Percentiles rank a stretch among this genome's conserved stretches.
Evolutionary conservation across 331 rosid genomes (phyloP).

Genomic region (Quercus phellos): DNA sequence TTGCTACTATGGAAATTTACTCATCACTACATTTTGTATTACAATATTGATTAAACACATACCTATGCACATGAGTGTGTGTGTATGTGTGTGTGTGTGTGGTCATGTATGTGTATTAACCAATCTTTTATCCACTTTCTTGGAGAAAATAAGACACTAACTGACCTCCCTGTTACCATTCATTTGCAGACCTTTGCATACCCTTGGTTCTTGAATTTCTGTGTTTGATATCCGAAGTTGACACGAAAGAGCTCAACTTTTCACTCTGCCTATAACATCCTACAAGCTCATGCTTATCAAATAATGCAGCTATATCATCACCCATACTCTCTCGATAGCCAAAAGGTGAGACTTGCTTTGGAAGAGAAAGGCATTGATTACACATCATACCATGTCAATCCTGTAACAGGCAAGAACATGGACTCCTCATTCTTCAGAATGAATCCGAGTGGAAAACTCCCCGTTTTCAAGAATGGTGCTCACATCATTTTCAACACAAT

Average conservation of each 20-base stretch:
- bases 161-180: slow-evolving; percentile 14
- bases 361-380: slow-evolving; percentile 84
- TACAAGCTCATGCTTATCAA: slow-evolving; percentile 24
- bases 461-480: slow-evolving; percentile 83
- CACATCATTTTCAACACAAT: slow-evolving; percentile 69
- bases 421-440: slow-evolving; percentile 70
- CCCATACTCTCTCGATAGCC: slow-evolving; percentile 82
- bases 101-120: background rate
- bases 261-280: slow-evolving; percentile 12
- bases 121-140: background rate
- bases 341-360: slow-evolving; percentile 87
- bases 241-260: slow-evolving; percentile 5
- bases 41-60: background rate
- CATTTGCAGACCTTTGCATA: slow-evolving; percentile 34
- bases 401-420: slow-evolving; percentile 86
- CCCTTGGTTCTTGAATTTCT: background rate
- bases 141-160: background rate
- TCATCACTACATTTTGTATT: background rate
- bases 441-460: slow-evolving; percentile 69
- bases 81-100: background rate
- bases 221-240: slow-evolving; percentile 16
- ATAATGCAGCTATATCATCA: slow-evolving; percentile 93
- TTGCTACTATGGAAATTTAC: background rate
- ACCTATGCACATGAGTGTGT: background rate
- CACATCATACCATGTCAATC: slow-evolving; percentile 89